Conservation (phyloP, 2,329 filamentous ascomycete species). For the Pleurostoma richardsiae region DNA sequence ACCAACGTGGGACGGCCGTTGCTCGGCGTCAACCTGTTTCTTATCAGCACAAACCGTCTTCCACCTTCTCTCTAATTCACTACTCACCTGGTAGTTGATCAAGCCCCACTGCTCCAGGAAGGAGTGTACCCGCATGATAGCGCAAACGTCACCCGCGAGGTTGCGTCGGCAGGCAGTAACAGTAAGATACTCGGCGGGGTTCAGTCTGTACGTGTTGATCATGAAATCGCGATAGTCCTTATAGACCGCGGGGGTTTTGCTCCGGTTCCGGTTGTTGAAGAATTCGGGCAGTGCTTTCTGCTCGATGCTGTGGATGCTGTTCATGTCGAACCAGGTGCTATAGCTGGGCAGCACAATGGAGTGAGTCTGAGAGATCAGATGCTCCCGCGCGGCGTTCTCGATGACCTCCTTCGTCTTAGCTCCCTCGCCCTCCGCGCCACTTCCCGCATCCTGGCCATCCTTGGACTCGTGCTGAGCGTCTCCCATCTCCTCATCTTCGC, state of each 20-base stretch:
- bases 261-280: constrained; percentile 96
- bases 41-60: background rate
- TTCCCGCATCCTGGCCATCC: constrained; percentile 37
- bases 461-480: constrained; percentile 43
- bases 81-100: constrained; percentile 90
- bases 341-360: constrained; percentile 96
- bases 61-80: background rate
- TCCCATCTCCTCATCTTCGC: constrained; percentile 78
- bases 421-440: constrained; percentile 35
- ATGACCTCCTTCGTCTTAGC: constrained; percentile 72
- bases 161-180: constrained; percentile 95
- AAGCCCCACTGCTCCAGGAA: constrained; percentile 98
- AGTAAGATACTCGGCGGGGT: constrained; percentile 92
- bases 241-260: constrained; percentile 95
- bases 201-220: constrained; percentile 98
- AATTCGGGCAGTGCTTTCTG: constrained; percentile 94
- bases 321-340: constrained; percentile 99
- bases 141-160: constrained; percentile 93
- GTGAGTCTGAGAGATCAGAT: constrained; percentile 89
- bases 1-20: constrained; percentile 89
- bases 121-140: constrained; percentile 97
- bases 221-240: constrained; percentile 99
- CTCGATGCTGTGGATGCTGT: constrained; percentile 83
- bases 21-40: constrained; percentile 84
- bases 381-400: constrained; percentile 83